Evolutionary conservation across 2,329 filamentous ascomycete species (phyloP), one percentile per base, ranked within the genome.

Genomic region (Xylariaceae sp.): DNA sequence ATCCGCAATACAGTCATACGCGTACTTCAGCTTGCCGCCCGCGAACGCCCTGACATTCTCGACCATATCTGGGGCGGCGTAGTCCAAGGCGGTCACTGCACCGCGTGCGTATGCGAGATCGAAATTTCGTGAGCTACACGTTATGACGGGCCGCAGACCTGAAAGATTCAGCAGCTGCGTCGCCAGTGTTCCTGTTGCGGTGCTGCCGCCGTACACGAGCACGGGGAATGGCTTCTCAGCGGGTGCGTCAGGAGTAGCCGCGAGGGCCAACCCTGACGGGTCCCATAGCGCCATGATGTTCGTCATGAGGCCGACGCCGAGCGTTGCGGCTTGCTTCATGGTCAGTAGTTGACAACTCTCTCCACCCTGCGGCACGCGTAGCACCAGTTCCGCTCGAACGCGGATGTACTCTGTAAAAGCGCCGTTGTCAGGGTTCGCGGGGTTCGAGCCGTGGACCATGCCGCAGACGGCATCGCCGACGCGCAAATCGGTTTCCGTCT

Each of bases 1-100:
- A 60, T 78, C 75, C 28, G 74, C 69, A 52, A 84, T 79, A 57
- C 76, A 81, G 67, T 85, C 82, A 33, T 82, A 75, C 3, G 71
- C 79, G 23, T 78, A 68, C 12, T 67, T 67, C 3, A 85, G 70
- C 26, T 67, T 69, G 67, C 79, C 74, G 3, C 76, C 70, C 8
- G 79, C 80, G 48, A 72, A 72, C 37, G 73, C 69, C 29, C 75
- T 73, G 68, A 85, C 84, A 56, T 81, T 75, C 34, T 72, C 69
- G 1, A 75, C 74, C 28, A 74, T 74, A 17, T 75, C 74, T 0
- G 76, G 71, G 16, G 76, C 75, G 16, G 74, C 75, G 73, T 85
- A 84, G 69, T 84, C 77, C 62, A 82, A 82, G 9, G 75, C 75
- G 40, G 72, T 71, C 53, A 76, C 74, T 1, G 80, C 81, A 17